Evolutionary conservation across 441 rosid species (phyloP).

Genomic region (Brassica hybrid): DNA sequence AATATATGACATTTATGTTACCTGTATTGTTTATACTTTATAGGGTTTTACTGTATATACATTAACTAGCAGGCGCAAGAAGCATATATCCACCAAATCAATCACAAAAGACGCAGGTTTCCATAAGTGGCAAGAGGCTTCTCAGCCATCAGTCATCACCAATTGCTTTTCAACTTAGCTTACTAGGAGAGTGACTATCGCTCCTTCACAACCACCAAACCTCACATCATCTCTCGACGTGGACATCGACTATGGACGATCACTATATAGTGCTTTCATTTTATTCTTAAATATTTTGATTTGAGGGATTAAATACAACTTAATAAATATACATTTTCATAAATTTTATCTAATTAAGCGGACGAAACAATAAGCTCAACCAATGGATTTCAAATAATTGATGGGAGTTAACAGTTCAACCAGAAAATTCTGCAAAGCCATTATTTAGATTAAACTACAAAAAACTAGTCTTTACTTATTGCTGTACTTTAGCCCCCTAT

Average conservation of each 20-base stretch:
- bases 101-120: constrained; percentile 5
- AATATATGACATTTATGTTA: not conserved
- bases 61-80: not conserved
- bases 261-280: constrained; percentile 17
- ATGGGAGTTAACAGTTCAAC: not conserved
- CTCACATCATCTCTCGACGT: constrained; percentile 15
- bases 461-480: not conserved
- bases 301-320: not conserved
- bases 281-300: not conserved
- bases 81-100: not conserved
- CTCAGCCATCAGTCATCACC: constrained; percentile 20
- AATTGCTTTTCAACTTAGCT: constrained; percentile 25
- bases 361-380: not conserved
- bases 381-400: not conserved
- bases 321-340: not conserved
- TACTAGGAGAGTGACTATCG: not conserved
- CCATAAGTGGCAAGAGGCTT: constrained; percentile 17
- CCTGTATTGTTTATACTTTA: too few relatives aligned
- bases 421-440: not conserved
- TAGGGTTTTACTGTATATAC: not conserved
- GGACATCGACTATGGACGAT: not conserved
- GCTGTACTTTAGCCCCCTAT: not conserved
- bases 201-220: constrained; percentile 16
- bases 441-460: not conserved
- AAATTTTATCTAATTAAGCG: not conserved